Percentiles rank a stretch among this genome's conserved stretches.
Evolutionary conservation across 768 basidiomycete genomes (phyloP).

Genomic region (Leucocoprinus sp.): DNA sequence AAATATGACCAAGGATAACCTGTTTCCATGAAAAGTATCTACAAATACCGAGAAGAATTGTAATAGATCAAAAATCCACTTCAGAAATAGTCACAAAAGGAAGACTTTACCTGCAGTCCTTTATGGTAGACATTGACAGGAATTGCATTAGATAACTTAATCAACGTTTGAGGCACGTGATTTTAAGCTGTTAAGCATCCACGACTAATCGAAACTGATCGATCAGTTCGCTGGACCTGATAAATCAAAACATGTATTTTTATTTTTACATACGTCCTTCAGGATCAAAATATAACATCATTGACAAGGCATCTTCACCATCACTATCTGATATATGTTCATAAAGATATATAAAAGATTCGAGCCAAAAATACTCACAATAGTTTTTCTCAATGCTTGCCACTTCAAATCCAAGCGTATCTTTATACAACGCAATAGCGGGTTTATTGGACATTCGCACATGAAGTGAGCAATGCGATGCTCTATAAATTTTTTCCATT

Average conservation of each 20-base stretch:
- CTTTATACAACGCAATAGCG: conserved; percentile 80
- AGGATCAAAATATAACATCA: conserved; percentile 41
- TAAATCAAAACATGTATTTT: background rate
- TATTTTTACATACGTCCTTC: background rate
- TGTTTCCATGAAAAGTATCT: too few relatives aligned
- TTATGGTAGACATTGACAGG: too few relatives aligned
- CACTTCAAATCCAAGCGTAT: conserved; percentile 85
- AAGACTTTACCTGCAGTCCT: too few relatives aligned
- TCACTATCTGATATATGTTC: conserved; percentile 55
- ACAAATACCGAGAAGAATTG: too few relatives aligned
- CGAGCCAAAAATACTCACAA: conserved; percentile 45
- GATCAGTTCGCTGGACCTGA: too few relatives aligned
- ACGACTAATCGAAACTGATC: too few relatives aligned
- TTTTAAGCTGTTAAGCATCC: too few relatives aligned
- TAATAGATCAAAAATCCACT: too few relatives aligned
- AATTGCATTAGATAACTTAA: too few relatives aligned
- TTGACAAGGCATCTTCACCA: conserved; percentile 81
- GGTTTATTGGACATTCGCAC: conserved; percentile 95
- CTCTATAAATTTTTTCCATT: conserved; percentile 83
- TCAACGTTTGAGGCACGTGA: too few relatives aligned
- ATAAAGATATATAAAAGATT: background rate
- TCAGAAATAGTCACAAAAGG: too few relatives aligned
- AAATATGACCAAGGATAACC: too few relatives aligned
- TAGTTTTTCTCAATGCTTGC: conserved; percentile 83
- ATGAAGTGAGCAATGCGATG: conserved; percentile 79